These are phyloP conservation scores for Yamadazyma siamensis DNA, from an alignment of 1,139 yeast genomes.

Conservation along the genomic window DNA sequence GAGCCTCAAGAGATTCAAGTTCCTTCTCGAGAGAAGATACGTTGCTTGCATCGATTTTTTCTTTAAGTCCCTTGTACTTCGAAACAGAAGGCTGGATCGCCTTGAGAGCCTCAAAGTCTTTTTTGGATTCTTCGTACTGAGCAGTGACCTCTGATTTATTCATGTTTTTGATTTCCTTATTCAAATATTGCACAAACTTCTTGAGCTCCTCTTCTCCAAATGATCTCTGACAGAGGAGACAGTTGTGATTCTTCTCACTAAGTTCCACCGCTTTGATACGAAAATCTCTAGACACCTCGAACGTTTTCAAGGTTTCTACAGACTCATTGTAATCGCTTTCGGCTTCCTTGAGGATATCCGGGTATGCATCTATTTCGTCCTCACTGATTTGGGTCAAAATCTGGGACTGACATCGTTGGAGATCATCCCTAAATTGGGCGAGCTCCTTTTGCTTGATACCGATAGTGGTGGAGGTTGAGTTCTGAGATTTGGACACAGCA, in stretches of 20 bases:
- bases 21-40: constrained; percentile 5
- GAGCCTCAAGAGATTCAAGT: constrained; percentile 1
- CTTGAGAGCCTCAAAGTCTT: constrained; percentile 25
- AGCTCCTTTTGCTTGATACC: constrained; percentile 15
- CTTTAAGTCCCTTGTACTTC: constrained; percentile 20
- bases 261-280: constrained; percentile 60
- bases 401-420: constrained; percentile 15
- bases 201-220: constrained; percentile 45
- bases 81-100: constrained; percentile 27
- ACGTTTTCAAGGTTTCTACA: constrained; percentile 59
- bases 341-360: constrained; percentile 46
- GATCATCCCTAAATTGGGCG: constrained; percentile 12
- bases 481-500: constrained; percentile 10
- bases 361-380: constrained; percentile 50
- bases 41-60: constrained; percentile 3
- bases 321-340: constrained; percentile 61
- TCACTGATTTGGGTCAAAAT: constrained; percentile 34
- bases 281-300: constrained; percentile 62
- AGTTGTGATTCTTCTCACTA: constrained; percentile 53
- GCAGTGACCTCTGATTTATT: constrained; percentile 34
- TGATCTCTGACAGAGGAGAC: constrained; percentile 63
- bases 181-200: constrained; percentile 30
- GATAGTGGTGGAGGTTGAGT: constrained; percentile 14
- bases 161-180: constrained; percentile 34
- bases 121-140: constrained; percentile 29